Conservation (phyloP, 2,329 filamentous ascomycete species). For the Alternaria solani region DNA sequence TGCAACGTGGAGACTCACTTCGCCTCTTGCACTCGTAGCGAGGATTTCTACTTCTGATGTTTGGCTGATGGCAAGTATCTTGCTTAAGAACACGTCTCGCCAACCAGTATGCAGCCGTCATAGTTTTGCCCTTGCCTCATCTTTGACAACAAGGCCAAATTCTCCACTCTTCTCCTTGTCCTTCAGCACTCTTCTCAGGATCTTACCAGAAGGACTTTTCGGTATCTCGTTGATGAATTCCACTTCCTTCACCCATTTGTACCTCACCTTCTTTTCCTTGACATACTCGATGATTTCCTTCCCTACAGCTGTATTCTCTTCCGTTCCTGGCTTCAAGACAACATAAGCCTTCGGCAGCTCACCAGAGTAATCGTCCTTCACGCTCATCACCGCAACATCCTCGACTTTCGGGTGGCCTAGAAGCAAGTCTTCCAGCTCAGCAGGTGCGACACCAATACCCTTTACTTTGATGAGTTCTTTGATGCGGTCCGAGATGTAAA, state of each 20-base stretch:
- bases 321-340: slow-evolving; percentile 49
- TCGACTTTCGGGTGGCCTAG: slow-evolving; percentile 65
- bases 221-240: slow-evolving; percentile 58
- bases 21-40: no score
- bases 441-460: slow-evolving; percentile 68
- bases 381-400: slow-evolving; percentile 65
- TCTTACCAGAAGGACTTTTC: slow-evolving; percentile 59
- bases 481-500: slow-evolving; percentile 68
- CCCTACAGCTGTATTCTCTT: slow-evolving; percentile 42
- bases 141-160: slow-evolving; percentile 25
- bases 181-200: slow-evolving; percentile 56
- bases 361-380: slow-evolving; percentile 62
- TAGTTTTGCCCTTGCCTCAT: slow-evolving; percentile 50
- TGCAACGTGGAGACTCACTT: no score
- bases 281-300: slow-evolving; percentile 56
- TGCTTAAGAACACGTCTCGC: no score
- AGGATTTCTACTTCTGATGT: no score
- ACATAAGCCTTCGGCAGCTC: slow-evolving; percentile 58
- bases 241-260: slow-evolving; percentile 58
- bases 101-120: slow-evolving; percentile 23
- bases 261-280: slow-evolving; percentile 55
- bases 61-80: no score
- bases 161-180: slow-evolving; percentile 52
- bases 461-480: slow-evolving; percentile 76
- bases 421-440: slow-evolving; percentile 70